Evolutionary conservation across 179 eudicot species (phyloP), one percentile per base, ranked within the genome.

Genomic region (Beta macrorhiza): DNA sequence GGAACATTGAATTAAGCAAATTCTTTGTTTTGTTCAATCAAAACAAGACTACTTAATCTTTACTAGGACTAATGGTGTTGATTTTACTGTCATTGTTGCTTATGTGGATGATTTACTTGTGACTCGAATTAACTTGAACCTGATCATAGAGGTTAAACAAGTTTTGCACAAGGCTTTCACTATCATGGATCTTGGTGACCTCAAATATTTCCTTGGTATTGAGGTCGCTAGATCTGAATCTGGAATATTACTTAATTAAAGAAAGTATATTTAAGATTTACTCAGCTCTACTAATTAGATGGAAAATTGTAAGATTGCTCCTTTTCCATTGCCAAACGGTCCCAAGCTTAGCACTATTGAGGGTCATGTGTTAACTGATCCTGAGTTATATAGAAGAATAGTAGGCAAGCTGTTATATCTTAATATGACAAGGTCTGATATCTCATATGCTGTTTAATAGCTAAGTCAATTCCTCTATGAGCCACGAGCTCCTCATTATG

Each of bases 361-460:
- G 5, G 80, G 80, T 0, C 25, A 7, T 0, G 2, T 53, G 0
- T 1, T 78, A 0, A 16, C 22, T 0, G 56, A 78, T 7, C 81
- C 75, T 5, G 61, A 42, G 1, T 0, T 0, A 0, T 78, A 78
- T 12, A 29, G 75, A 15, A 56, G 81, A 15, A 0, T 78, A 0
- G 12, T 78, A 2, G 81, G 81, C 0, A 37, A 52, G 3, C 9
- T 78, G 1, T 7, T 78, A 1, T 78, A 78, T 12, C 56, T 78
- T 0, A 78, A 32, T 2, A n/a, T 78, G 1, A 78, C 75, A 0
- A 32, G 81, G 32, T 67, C 67, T 0, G 81, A 78, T 2, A 2
- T 78, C 0, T 68, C 75, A 0, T 78, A 78, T 44, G 19, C 42
- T 13, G 57, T 76, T 0, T 42, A 76, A 10, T 57, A 61, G 1